Conservation (phyloP, 2,329 filamentous ascomycete species). For the Trematosphaeria pertusa region DNA sequence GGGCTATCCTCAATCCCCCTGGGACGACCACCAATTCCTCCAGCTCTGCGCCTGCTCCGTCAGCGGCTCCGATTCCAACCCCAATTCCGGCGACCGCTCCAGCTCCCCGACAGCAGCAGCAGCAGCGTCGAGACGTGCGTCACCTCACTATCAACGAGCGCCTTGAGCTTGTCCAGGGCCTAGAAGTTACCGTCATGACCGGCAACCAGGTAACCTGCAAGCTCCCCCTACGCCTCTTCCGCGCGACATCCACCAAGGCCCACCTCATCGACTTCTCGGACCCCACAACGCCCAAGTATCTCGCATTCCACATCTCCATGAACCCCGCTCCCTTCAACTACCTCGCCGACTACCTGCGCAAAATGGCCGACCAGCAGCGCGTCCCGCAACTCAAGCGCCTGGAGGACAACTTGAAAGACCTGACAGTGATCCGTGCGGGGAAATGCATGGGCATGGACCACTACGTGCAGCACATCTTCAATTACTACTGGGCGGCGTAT, state of each 20-base stretch:
- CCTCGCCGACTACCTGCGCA: background rate
- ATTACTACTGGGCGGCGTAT: background rate
- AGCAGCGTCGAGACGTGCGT: too few relatives aligned
- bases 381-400: background rate
- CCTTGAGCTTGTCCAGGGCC: background rate
- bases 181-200: background rate
- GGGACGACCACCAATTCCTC: too few relatives aligned
- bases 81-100: too few relatives aligned
- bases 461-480: background rate
- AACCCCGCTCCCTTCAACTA: background rate
- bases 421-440: background rate
- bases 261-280: background rate
- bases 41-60: too few relatives aligned
- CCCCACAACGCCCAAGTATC: background rate
- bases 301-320: background rate
- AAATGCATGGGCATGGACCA: background rate
- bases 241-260: background rate
- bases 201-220: background rate
- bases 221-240: background rate
- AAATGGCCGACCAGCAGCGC: background rate
- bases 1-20: too few relatives aligned
- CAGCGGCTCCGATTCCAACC: too few relatives aligned
- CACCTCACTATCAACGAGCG: background rate
- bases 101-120: too few relatives aligned
- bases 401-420: background rate